phyloP scores from a whole-genome alignment of 139 green algal species.

The Mychonastes homosphaera region DNA sequence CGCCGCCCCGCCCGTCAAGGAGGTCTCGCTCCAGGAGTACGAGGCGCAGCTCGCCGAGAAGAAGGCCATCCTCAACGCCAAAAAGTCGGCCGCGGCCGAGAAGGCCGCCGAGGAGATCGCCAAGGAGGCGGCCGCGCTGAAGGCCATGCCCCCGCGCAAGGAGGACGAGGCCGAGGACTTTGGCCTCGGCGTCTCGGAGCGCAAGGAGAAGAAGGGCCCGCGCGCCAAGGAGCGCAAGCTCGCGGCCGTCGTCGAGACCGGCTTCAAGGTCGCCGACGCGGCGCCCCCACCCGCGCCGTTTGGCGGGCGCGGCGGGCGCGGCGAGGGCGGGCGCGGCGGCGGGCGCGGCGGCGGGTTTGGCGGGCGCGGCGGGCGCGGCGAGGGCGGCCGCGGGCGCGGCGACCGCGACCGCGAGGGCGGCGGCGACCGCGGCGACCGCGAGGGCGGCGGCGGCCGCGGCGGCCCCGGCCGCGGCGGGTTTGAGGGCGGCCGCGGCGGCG shows the following conservation, averaged over 20 bases:
- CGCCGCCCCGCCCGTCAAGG: constrained; percentile 24
- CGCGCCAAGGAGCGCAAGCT: constrained; percentile 29
- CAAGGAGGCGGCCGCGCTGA: constrained; percentile 21
- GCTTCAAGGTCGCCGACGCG: constrained; percentile 24
- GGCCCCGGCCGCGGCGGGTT: background rate
- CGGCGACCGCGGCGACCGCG: constrained; percentile 14
- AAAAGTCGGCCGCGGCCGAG: constrained; percentile 33
- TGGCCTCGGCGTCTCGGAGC: constrained; percentile 23
- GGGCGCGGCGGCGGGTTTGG: constrained; percentile 4
- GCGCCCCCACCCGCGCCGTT: too few species aligned
- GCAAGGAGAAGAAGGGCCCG: constrained; percentile 22
- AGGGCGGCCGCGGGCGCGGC: constrained; percentile 5
- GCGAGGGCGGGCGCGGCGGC: constrained; percentile 17
- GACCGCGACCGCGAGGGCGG: constrained; percentile 6
- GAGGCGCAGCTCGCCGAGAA: constrained; percentile 59
- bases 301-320: constrained; percentile 14
- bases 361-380: too few species aligned
- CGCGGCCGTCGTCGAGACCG: constrained; percentile 23
- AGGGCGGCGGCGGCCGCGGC: constrained; percentile 8
- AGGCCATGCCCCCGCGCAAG: constrained; percentile 26
- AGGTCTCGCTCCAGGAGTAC: constrained; percentile 67
- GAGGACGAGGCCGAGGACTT: constrained; percentile 24
- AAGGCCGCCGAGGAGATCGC: constrained; percentile 22
- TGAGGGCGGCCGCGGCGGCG: constrained; percentile 8
- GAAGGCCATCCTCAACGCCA: constrained; percentile 63